Conservation (phyloP, 257 asterid species). For the Gardenia jasminoides region DNA sequence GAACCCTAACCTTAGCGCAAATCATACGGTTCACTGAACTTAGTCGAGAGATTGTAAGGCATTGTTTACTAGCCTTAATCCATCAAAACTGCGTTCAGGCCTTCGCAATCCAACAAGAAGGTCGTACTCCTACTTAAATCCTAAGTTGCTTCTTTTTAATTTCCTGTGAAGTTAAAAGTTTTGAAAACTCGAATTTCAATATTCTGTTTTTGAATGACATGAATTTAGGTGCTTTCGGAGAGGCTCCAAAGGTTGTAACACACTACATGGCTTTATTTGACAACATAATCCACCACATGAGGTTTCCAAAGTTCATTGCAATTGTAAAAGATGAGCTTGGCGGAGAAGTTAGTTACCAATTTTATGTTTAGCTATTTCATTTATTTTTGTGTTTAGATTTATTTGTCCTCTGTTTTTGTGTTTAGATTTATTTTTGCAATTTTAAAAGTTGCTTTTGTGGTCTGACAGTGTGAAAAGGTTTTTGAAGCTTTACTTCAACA, state of each 20-base stretch:
- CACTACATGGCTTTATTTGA: slow-evolving; percentile 70
- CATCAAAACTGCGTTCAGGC: slow-evolving; percentile 93
- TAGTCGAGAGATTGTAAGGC: slow-evolving; percentile 48
- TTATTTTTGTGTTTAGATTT: slow-evolving; percentile 7
- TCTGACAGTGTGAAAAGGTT: slow-evolving; percentile 59
- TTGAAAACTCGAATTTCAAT: neutral
- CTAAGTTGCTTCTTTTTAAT: too few species aligned
- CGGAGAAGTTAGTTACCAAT: slow-evolving; percentile 44
- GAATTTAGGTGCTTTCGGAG: slow-evolving; percentile 50
- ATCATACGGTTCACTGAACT: slow-evolving; percentile 59
- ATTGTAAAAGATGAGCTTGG: slow-evolving; percentile 77
- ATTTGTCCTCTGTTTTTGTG: slow-evolving; percentile 1
- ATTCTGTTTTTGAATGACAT: neutral
- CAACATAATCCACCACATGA: slow-evolving; percentile 62
- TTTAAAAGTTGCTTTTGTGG: slow-evolving; percentile 10
- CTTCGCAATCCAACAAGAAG: slow-evolving; percentile 51
- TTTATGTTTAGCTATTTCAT: neutral
- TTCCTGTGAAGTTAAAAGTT: neutral
- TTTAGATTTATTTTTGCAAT: too few species aligned
- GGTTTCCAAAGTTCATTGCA: slow-evolving; percentile 68
- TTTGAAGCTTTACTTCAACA: slow-evolving; percentile 80
- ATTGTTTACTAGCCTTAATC: slow-evolving; percentile 72
- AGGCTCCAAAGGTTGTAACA: slow-evolving; percentile 47
- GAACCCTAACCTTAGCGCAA: slow-evolving; percentile 54
- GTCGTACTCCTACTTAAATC: slow-evolving; percentile 25